Evolutionary conservation across 2,329 filamentous ascomycete genomes (phyloP).

Genomic region (Neobulgaria alba): DNA sequence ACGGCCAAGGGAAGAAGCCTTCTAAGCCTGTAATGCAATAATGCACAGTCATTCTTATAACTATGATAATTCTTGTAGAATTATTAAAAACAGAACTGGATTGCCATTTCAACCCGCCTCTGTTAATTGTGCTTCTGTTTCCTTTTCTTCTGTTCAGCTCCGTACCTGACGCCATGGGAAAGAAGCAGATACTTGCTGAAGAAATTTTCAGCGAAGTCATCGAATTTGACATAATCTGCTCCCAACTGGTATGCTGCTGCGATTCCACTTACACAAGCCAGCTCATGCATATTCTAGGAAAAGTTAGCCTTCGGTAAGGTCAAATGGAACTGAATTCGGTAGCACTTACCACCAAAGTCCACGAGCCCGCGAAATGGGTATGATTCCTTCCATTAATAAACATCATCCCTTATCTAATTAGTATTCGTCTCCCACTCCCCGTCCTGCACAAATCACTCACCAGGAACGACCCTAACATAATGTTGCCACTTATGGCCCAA

Average conservation of each 20-base stretch:
- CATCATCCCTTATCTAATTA: constrained; percentile 55
- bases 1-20: background rate
- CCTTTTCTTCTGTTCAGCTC: constrained; percentile 23
- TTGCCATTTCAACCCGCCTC: background rate
- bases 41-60: background rate
- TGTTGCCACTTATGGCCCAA: constrained; percentile 51
- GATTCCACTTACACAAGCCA: constrained; percentile 63
- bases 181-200: constrained; percentile 39
- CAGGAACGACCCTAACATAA: constrained; percentile 55
- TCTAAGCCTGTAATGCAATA: background rate
- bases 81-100: too few species aligned
- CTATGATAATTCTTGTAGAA: background rate
- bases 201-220: constrained; percentile 42
- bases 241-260: constrained; percentile 62
- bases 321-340: background rate
- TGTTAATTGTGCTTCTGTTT: constrained; percentile 18
- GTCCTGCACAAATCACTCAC: too few species aligned
- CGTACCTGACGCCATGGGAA: constrained; percentile 32
- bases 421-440: too few species aligned
- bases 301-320: constrained; percentile 4
- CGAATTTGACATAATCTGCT: constrained; percentile 52
- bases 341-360: constrained; percentile 25
- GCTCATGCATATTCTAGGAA: constrained; percentile 59
- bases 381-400: constrained; percentile 56
- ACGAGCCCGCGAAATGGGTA: constrained; percentile 35